Evolutionary conservation across 108 stramenopile species (phyloP).

Genomic region (Parmales sp.): DNA sequence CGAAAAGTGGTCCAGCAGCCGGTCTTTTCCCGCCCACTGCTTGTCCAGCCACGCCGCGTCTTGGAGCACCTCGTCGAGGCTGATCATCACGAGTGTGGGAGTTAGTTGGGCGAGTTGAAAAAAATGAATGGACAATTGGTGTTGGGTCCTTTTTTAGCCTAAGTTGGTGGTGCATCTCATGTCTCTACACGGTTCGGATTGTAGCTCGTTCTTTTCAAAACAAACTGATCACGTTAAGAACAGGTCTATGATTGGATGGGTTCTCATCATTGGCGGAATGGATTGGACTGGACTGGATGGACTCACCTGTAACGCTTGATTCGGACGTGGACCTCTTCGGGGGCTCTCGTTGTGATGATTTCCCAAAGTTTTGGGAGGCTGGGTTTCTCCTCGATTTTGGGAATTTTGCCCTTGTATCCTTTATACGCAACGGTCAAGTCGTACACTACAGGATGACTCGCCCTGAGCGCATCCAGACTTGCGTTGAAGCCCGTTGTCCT

Average conservation of each 20-base stretch:
- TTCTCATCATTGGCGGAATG: too few species aligned
- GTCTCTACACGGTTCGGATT: too few species aligned
- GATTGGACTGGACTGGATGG: too few species aligned
- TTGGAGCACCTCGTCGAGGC: conserved; percentile 57
- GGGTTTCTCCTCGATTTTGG: conserved; percentile 18
- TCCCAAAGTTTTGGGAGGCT: conserved; percentile 30
- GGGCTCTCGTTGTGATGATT: conserved; percentile 30
- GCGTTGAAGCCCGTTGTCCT: conserved; percentile 63
- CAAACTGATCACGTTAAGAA: too few species aligned
- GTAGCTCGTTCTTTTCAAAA: too few species aligned
- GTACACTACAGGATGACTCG: conserved; percentile 55
- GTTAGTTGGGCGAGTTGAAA: too few species aligned
- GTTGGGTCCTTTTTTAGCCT: too few species aligned
- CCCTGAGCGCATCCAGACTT: conserved; percentile 48
- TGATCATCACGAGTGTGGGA: too few species aligned
- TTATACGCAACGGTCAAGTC: conserved; percentile 56
- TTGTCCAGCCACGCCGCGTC: conserved; percentile 65
- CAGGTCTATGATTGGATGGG: too few species aligned
- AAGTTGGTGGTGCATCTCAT: too few species aligned
- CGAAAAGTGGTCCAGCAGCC: conserved; percentile 48
- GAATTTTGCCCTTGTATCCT: conserved; percentile 35
- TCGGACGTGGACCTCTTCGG: conserved; percentile 44
- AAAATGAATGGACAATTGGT: too few species aligned
- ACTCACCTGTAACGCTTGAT: conserved; percentile 56
- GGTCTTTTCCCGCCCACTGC: conserved; percentile 65